Evolutionary conservation across 2,329 filamentous ascomycete species (phyloP).

Genomic region (Fusarium tricinctum): DNA sequence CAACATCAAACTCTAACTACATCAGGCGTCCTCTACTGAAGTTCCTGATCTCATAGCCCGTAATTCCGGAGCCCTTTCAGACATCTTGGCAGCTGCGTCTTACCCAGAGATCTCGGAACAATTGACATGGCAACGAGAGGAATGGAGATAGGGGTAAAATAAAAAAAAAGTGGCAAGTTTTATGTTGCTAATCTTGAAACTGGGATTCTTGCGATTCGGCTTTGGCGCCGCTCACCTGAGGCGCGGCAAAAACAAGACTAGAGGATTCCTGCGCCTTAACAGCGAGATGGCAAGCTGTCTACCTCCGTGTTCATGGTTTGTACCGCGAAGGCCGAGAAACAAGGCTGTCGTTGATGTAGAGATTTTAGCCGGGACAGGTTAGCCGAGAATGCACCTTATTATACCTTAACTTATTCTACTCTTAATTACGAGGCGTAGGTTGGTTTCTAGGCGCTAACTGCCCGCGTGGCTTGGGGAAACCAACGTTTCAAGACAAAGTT

Average conservation of each 20-base stretch:
- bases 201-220: background rate
- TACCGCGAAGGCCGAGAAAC: background rate
- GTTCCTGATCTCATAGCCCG: background rate
- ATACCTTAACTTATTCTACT: background rate
- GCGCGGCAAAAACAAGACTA: background rate
- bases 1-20: slow-evolving; percentile 3
- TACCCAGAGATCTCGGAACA: background rate
- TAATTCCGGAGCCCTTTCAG: background rate
- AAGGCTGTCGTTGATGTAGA: slow-evolving; percentile 11
- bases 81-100: slow-evolving; percentile 10
- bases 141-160: slow-evolving; percentile 5
- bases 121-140: background rate
- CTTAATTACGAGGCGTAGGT: background rate
- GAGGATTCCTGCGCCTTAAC: too few relatives aligned
- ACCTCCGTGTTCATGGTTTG: background rate
- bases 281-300: background rate
- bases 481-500: slow-evolving; percentile 15
- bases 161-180: background rate
- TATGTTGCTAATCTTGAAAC: background rate
- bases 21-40: background rate
- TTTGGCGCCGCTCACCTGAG: background rate
- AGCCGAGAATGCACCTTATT: background rate
- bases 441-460: slow-evolving; percentile 1
- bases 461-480: background rate
- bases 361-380: slow-evolving; percentile 19